Conservation (phyloP, 768 basidiomycete genomes). For the Pleurotus citrinopileatus region DNA sequence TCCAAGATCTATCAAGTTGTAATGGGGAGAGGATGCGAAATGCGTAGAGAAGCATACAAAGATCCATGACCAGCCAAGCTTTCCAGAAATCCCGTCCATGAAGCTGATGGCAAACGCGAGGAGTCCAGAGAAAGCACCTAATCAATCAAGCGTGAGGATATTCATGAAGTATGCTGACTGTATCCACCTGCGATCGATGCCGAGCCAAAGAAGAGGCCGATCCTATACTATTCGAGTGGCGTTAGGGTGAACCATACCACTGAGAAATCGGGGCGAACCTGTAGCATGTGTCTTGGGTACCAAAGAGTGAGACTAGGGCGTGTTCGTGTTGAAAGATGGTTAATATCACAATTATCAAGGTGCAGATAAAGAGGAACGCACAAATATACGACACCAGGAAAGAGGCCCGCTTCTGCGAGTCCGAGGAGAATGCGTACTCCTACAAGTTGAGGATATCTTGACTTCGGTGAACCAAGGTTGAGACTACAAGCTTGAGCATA, state of each 20-base stretch:
- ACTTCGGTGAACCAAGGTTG: too few relatives aligned
- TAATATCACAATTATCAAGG: neutral
- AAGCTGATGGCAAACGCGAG: slow-evolving; percentile 54
- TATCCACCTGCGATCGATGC: slow-evolving; percentile 59
- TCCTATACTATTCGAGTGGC: too few relatives aligned
- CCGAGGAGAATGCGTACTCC: slow-evolving; percentile 59
- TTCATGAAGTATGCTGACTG: too few relatives aligned
- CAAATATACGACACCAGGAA: slow-evolving; percentile 77
- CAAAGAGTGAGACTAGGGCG: slow-evolving; percentile 58
- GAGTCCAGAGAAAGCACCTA: slow-evolving; percentile 55
- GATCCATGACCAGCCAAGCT: slow-evolving; percentile 67
- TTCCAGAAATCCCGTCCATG: slow-evolving; percentile 42
- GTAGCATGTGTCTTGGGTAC: slow-evolving; percentile 64
- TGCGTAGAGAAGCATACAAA: slow-evolving; percentile 38
- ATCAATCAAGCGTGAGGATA: too few relatives aligned
- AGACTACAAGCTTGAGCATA: neutral
- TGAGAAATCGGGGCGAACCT: slow-evolving; percentile 29
- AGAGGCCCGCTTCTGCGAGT: slow-evolving; percentile 66
- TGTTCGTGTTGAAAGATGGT: neutral
- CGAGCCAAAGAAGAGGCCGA: slow-evolving; percentile 64
- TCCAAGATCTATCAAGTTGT: slow-evolving; percentile 50
- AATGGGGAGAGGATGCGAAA: neutral
- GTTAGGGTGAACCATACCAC: too few relatives aligned
- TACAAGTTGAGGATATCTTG: slow-evolving; percentile 60
- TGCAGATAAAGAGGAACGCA: slow-evolving; percentile 22